Evolutionary conservation across 2,329 filamentous ascomycete species (phyloP).

Genomic region (Colletotrichum euphorbiae): DNA sequence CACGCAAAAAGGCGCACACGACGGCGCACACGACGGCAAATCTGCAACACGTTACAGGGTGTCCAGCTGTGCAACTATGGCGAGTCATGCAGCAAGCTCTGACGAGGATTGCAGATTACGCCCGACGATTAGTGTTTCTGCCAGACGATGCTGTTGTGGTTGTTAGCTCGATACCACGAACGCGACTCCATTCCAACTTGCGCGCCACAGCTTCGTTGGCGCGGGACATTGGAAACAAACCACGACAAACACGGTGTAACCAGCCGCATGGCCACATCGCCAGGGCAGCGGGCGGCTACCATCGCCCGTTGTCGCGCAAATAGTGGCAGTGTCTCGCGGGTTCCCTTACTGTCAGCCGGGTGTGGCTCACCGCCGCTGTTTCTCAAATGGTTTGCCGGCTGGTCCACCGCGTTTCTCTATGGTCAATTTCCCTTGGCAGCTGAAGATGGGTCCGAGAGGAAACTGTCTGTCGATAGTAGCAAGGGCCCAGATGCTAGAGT

Average conservation of each 20-base stretch:
- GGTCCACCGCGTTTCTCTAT: slow-evolving; percentile 2
- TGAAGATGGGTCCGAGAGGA: slow-evolving; percentile 21
- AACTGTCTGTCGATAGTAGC: slow-evolving; percentile 22
- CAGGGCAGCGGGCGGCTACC: slow-evolving; percentile 5
- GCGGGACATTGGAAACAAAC: background rate
- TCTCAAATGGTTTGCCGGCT: background rate
- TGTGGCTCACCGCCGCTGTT: background rate
- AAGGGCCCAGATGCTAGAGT: slow-evolving; percentile 12
- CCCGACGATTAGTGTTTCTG: background rate
- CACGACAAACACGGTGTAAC: slow-evolving; percentile 6
- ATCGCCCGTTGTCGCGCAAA: slow-evolving; percentile 9
- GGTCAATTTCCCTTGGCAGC: slow-evolving; percentile 27
- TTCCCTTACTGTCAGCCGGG: slow-evolving; percentile 5
- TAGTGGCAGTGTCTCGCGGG: slow-evolving; percentile 7
- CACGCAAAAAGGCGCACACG: slow-evolving; percentile 5
- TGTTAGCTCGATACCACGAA: background rate
- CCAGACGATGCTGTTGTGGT: slow-evolving; percentile 3
- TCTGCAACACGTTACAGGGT: slow-evolving; percentile 33
- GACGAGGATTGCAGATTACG: background rate
- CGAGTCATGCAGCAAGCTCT: slow-evolving; percentile 5
- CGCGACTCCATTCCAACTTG: slow-evolving; percentile 22
- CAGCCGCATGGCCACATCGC: slow-evolving; percentile 11
- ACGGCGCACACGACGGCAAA: slow-evolving; percentile 8
- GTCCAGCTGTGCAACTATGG: slow-evolving; percentile 24
- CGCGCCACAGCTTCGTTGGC: background rate